A percentile compares a stretch with the other conserved stretches of the same genome.
phyloP scores from a whole-genome alignment of 257 asterid species.

The Thymus mandschuricus region DNA sequence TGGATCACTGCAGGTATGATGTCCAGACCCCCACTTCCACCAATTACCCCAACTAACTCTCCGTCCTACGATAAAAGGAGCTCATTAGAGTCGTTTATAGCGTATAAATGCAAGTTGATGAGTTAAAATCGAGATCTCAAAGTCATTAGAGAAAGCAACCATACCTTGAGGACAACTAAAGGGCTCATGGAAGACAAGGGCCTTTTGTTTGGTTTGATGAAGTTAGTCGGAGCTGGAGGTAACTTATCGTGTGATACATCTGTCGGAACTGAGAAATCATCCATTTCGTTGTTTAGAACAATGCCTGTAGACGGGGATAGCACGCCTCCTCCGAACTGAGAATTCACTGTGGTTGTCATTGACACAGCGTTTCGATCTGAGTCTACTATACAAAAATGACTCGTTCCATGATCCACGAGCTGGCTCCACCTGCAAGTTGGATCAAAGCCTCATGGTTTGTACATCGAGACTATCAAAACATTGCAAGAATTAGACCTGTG shows the following conservation, averaged over 20 bases:
- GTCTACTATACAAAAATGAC: conserved; percentile 87
- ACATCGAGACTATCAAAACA: background rate
- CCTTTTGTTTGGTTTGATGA: conserved; percentile 78
- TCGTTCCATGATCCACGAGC: conserved; percentile 82
- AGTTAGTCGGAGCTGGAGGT: conserved; percentile 93
- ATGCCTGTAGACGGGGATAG: conserved; percentile 88
- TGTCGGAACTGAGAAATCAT: conserved; percentile 79
- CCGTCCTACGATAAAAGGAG: conserved; percentile 48
- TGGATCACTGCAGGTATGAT: conserved; percentile 83
- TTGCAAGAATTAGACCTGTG: conserved; percentile 46
- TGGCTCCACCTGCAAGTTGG: conserved; percentile 66
- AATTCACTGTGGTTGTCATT: conserved; percentile 83
- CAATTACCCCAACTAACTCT: conserved; percentile 80
- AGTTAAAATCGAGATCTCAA: background rate
- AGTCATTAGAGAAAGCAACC: background rate
- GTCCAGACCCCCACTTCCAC: conserved; percentile 88
- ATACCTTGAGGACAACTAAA: conserved; percentile 81
- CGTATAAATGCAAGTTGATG: background rate
- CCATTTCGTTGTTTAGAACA: conserved; percentile 91
- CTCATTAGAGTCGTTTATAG: no score
- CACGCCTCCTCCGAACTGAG: conserved; percentile 73
- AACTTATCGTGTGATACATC: conserved; percentile 59
- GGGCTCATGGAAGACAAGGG: conserved; percentile 97
- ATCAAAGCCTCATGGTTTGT: background rate
- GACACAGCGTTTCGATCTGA: conserved; percentile 83